Evolutionary conservation across 2,329 filamentous ascomycete species (phyloP).

Genomic region (Hypoxylon sp.): DNA sequence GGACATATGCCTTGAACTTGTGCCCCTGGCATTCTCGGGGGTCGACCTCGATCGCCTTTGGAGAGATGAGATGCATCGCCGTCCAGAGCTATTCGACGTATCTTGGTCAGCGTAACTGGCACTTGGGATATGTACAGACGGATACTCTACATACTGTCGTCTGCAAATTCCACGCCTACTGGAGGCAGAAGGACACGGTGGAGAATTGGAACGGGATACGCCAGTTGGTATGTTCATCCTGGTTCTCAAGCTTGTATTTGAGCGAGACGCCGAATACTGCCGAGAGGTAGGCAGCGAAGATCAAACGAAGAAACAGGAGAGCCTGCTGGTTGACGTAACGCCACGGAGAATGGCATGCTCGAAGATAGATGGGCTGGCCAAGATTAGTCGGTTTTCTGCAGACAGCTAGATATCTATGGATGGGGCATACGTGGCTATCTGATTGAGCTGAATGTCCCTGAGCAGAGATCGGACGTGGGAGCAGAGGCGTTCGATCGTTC

Average conservation of each 20-base stretch:
- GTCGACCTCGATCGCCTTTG: conserved; percentile 49
- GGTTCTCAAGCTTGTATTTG: conserved; percentile 55
- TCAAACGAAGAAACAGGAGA: conserved; percentile 54
- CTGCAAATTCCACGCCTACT: conserved; percentile 56
- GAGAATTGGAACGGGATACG: conserved; percentile 60
- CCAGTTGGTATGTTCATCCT: conserved; percentile 51
- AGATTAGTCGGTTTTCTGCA: conserved; percentile 22
- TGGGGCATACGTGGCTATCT: conserved; percentile 46
- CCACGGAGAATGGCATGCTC: conserved; percentile 62
- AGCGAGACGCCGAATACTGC: conserved; percentile 52
- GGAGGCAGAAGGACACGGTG: conserved; percentile 52
- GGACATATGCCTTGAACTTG: conserved; percentile 47
- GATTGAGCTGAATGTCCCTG: conserved; percentile 10
- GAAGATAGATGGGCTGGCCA: conserved; percentile 58
- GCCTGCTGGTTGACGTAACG: conserved; percentile 54
- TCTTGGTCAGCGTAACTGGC: neutral
- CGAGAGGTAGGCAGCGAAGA: conserved; percentile 54
- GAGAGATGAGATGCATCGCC: conserved; percentile 59
- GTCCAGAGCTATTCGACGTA: conserved; percentile 55
- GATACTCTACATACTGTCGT: conserved; percentile 53
- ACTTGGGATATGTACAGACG: neutral
- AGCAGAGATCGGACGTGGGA: conserved; percentile 32
- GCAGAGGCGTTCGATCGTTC: conserved; percentile 39
- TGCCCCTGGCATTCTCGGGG: conserved; percentile 41
- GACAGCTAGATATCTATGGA: neutral